phyloP scores from a whole-genome alignment of 257 asterid genomes.

The Perilla frutescens region DNA sequence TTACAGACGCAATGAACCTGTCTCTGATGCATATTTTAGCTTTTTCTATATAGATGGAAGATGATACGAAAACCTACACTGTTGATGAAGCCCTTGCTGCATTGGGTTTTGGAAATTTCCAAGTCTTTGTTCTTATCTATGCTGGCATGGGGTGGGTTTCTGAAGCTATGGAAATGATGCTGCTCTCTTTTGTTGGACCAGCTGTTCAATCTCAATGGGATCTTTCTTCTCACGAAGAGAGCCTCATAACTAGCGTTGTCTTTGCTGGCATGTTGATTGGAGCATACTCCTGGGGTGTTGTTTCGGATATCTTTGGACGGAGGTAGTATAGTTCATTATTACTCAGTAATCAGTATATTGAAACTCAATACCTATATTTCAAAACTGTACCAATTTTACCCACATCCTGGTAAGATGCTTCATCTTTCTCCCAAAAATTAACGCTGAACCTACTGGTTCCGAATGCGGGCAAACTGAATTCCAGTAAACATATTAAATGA shows the following conservation, averaged over 20 bases:
- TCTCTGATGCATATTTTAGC: constrained; percentile 26
- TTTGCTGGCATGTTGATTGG: constrained; percentile 80
- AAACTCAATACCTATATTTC: neutral
- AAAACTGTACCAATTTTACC: constrained; percentile 8
- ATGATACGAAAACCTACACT: constrained; percentile 50
- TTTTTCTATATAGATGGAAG: constrained; percentile 57
- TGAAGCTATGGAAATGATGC: constrained; percentile 94
- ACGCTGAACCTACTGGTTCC: neutral
- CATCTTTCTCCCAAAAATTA: neutral
- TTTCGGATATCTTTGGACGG: constrained; percentile 78
- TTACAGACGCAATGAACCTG: neutral
- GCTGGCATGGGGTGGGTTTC: constrained; percentile 89
- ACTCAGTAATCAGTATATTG: neutral
- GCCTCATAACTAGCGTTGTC: constrained; percentile 67
- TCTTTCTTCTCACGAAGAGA: constrained; percentile 72
- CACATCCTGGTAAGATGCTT: neutral
- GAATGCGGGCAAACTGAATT: neutral
- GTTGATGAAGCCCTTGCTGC: constrained; percentile 75
- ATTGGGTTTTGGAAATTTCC: constrained; percentile 77
- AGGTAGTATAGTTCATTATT: constrained; percentile 47
- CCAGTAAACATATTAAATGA: neutral
- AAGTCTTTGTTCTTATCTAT: constrained; percentile 57
- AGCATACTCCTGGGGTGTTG: constrained; percentile 73
- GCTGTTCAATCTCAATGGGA: constrained; percentile 77
- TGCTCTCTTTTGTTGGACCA: constrained; percentile 76